Evolutionary conservation across 441 rosid genomes (phyloP).

Genomic region (Erodium texanum): DNA sequence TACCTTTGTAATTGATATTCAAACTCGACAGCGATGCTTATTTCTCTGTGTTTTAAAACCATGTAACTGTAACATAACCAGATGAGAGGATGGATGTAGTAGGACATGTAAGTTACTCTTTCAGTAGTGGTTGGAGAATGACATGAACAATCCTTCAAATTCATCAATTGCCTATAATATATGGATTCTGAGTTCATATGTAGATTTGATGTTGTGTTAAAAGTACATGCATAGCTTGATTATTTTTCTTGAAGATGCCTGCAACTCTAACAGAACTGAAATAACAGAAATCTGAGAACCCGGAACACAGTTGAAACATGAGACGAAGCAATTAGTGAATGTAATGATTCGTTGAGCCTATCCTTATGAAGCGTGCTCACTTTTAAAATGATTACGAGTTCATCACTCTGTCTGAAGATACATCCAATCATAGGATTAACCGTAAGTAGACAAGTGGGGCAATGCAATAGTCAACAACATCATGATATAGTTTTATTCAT

Average conservation of each 20-base stretch:
- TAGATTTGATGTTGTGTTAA: neutral
- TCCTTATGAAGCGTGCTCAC: slow-evolving; percentile 31
- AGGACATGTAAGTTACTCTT: neutral
- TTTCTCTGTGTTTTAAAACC: neutral
- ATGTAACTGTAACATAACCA: neutral
- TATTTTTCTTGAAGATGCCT: neutral
- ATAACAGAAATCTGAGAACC: neutral
- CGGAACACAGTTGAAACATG: neutral
- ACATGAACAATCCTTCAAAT: too few relatives aligned
- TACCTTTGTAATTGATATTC: neutral
- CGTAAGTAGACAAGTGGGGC: neutral
- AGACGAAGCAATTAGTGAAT: slow-evolving; percentile 4
- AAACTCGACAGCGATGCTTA: neutral
- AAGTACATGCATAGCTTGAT: neutral
- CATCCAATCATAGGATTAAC: slow-evolving; percentile 9
- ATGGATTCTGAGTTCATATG: too few relatives aligned
- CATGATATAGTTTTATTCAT: slow-evolving; percentile 9
- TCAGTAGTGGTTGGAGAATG: too few relatives aligned
- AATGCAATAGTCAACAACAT: slow-evolving; percentile 8
- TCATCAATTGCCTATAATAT: too few relatives aligned
- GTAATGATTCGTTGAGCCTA: slow-evolving; percentile 30
- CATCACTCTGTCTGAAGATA: slow-evolving; percentile 21
- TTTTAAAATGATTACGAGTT: slow-evolving; percentile 5
- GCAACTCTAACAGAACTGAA: neutral
- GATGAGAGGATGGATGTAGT: neutral